A percentile compares a stretch with the other conserved stretches of the same genome.
Conservation (phyloP, 2,329 filamentous ascomycete genomes). For the Dryadomyces quercus-mongolicae region DNA sequence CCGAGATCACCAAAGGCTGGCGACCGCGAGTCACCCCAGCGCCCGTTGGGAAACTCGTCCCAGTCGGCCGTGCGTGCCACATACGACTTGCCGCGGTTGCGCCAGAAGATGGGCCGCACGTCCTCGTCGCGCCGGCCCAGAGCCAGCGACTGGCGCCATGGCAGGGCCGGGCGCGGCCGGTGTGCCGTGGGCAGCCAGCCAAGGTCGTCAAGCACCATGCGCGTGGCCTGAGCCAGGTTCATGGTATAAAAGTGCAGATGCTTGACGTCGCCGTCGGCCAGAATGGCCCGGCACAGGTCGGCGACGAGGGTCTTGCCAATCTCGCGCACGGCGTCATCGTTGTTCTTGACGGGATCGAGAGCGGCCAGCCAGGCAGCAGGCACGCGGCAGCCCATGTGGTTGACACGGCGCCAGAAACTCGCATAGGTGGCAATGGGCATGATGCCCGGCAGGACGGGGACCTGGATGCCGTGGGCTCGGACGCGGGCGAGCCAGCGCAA, state of each 20-base stretch:
- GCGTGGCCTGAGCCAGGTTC: constrained; percentile 91
- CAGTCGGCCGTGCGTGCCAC: constrained; percentile 92
- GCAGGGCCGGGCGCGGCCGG: constrained; percentile 74
- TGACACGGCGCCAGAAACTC: constrained; percentile 78
- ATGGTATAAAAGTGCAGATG: constrained; percentile 99
- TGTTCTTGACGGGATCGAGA: constrained; percentile 90
- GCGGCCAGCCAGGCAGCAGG: constrained; percentile 69
- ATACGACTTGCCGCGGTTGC: constrained; percentile 92
- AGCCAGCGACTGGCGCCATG: constrained; percentile 90
- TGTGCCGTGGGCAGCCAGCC: constrained; percentile 66
- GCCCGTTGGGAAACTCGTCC: constrained; percentile 98
- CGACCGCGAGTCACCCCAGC: constrained; percentile 94
- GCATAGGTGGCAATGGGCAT: constrained; percentile 96
- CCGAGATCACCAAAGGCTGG: constrained; percentile 94
- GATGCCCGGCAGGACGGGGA: constrained; percentile 66
- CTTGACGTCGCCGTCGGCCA: constrained; percentile 62
- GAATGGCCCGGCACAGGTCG: constrained; percentile 77
- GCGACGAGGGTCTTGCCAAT: constrained; percentile 80
- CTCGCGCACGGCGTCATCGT: constrained; percentile 84
- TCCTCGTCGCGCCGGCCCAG: constrained; percentile 85
- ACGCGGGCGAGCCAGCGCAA: constrained; percentile 81
- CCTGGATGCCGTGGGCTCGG: constrained; percentile 67
- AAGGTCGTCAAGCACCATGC: constrained; percentile 87
- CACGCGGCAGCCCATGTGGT: constrained; percentile 80
- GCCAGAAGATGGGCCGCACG: constrained; percentile 97